Conservation (phyloP, 169 alveolate species). For the Cystoisospora suis region DNA sequence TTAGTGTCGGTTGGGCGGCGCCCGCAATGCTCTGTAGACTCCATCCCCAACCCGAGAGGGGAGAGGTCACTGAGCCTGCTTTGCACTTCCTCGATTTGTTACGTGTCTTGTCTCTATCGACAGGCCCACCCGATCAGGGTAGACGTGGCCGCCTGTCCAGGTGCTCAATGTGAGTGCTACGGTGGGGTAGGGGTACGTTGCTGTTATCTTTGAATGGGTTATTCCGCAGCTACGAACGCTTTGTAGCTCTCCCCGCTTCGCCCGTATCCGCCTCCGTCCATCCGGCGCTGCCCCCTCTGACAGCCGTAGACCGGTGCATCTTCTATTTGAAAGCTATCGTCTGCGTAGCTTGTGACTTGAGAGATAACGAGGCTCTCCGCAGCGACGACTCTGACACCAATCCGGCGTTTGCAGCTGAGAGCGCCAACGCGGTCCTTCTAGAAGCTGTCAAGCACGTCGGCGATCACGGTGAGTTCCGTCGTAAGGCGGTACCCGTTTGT, state of each 20-base stretch:
- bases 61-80: too few relatives aligned
- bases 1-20: too few relatives aligned
- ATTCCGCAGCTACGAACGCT: background rate
- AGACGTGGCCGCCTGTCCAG: too few relatives aligned
- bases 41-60: too few relatives aligned
- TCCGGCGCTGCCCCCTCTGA: constrained; percentile 58
- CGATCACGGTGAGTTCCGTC: constrained; percentile 24
- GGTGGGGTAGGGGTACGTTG: too few relatives aligned
- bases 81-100: too few relatives aligned
- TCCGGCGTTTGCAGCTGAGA: constrained; percentile 59
- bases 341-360: constrained; percentile 60
- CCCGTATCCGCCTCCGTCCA: constrained; percentile 37
- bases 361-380: constrained; percentile 42
- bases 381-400: constrained; percentile 45
- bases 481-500: too few relatives aligned
- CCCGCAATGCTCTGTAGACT: too few relatives aligned
- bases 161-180: too few relatives aligned
- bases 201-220: too few relatives aligned
- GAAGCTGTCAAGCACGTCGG: constrained; percentile 51
- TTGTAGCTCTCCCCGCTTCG: background rate
- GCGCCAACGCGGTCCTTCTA: constrained; percentile 53
- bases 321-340: constrained; percentile 58
- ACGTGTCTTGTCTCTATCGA: too few relatives aligned
- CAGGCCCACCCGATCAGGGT: too few relatives aligned
- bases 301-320: constrained; percentile 52